These are phyloP conservation scores for Fraxinus ornus DNA, from an alignment of 305 asterid species.

Conservation along the genomic window DNA sequence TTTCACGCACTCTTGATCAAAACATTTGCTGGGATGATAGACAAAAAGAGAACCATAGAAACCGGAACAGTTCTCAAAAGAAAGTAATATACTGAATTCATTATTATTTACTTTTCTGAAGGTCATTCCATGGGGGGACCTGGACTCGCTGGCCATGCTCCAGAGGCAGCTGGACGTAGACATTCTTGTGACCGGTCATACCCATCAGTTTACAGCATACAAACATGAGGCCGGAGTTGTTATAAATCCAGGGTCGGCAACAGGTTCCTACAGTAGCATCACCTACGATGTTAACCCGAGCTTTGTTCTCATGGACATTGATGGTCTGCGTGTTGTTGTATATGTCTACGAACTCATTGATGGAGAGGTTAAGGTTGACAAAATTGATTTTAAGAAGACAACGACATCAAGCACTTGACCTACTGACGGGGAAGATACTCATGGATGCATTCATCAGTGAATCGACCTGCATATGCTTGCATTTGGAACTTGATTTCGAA, in stretches of 20 bases:
- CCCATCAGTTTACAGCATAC: constrained; percentile 97
- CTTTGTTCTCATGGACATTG: constrained; percentile 97
- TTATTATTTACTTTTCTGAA: constrained; percentile 27
- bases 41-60: not conserved
- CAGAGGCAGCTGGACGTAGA: constrained; percentile 98
- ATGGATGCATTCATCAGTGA: not conserved
- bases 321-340: constrained; percentile 89
- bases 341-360: constrained; percentile 93
- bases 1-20: not conserved
- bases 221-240: constrained; percentile 99
- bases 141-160: constrained; percentile 94
- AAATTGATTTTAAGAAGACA: constrained; percentile 94
- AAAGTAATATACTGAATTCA: not conserved
- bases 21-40: not conserved
- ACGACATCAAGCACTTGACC: constrained; percentile 40
- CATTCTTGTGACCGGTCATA: constrained; percentile 91
- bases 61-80: not conserved
- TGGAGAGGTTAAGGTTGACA: constrained; percentile 98
- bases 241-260: constrained; percentile 95
- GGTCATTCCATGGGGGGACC: constrained; percentile 99
- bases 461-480: not conserved
- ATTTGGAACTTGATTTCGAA: not conserved
- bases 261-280: constrained; percentile 97
- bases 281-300: constrained; percentile 96
- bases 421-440: not conserved